Evolutionary conservation across 257 asterid genomes (phyloP), one percentile per base, ranked within the genome.

Genomic region (Petunia secreta): DNA sequence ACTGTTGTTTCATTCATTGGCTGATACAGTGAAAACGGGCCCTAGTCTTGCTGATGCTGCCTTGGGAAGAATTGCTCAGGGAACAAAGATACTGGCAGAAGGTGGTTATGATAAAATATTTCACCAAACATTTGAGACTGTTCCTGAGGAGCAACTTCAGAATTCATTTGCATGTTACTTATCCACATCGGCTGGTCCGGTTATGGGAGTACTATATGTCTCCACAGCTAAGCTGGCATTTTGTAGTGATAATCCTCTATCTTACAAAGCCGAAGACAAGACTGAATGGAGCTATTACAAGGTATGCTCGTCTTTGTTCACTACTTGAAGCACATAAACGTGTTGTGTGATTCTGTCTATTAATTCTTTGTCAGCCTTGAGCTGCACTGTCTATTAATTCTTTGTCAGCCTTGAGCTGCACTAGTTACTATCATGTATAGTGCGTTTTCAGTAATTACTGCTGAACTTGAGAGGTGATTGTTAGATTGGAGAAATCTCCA

Each of bases 171-270:
- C 98, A 3, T 94, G 98, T 75, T 96, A 96, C 88, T 84, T 96
- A 69, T 96, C 99, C 79, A 96, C 99, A 37, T 96, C 98, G 37
- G 97, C 98, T 84, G 99, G 99, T 85, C 98, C 99, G 34, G 99
- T 94, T 75, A 94, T 94, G 97, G 99, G 99, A 44, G 88, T 91
- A 75, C 71, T 96, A 66, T 96, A 96, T 57, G 82, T 96, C 57
- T 96, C 99, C 71, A 85, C 92, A 79, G 91, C 90, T 64, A 96
- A 96, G 85, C 93, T 96, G 80, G 98, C 98, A 53, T 96, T 96
- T 87, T 91, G 93, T 83, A 96, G 99, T 75, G 99, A 96, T 86
- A 89, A 62, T 85, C 99, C 98, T 15, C 98, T 94, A 52, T 85
- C 95, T 4, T 94, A 94, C 85, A 89, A 91, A 88, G 89, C 88